phyloP scores from a whole-genome alignment of 495 filamentous ascomycete species.

The Glarea lozoyensis region DNA sequence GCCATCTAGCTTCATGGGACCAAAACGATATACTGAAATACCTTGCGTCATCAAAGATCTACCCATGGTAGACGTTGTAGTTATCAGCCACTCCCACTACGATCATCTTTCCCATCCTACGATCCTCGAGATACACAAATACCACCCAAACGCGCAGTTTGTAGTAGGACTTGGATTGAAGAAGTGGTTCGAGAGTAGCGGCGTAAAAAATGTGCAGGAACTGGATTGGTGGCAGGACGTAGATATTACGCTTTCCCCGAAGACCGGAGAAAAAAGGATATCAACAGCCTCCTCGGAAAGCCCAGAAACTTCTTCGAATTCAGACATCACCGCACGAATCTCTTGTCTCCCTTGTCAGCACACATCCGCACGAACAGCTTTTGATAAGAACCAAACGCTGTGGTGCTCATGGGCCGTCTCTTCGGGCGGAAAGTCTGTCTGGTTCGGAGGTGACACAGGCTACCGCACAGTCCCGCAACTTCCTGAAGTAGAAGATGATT shows the following conservation, averaged over 20 bases:
- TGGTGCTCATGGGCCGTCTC: conserved; percentile 83
- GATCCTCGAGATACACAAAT: conserved; percentile 58
- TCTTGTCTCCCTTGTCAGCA: conserved; percentile 85
- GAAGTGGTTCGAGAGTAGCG: conserved; percentile 64
- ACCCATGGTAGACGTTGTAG: conserved; percentile 75
- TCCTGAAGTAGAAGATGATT: conserved; percentile 57
- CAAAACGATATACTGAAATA: conserved; percentile 71
- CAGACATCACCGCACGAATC: conserved; percentile 62
- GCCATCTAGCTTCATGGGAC: conserved; percentile 62
- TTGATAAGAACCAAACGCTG: conserved; percentile 62
- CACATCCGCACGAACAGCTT: conserved; percentile 54
- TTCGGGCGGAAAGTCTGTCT: conserved; percentile 66
- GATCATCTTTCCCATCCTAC: conserved; percentile 80
- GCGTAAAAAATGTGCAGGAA: conserved; percentile 73
- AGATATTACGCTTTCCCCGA: conserved; percentile 54
- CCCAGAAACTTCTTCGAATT: conserved; percentile 5
- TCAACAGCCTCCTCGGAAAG: conserved; percentile 14
- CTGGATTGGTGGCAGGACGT: conserved; percentile 94
- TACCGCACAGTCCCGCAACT: conserved; percentile 77
- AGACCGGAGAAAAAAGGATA: conserved; percentile 24
- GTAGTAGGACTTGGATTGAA: conserved; percentile 86
- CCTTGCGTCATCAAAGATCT: conserved; percentile 76
- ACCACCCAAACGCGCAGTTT: conserved; percentile 75
- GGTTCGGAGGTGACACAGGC: conserved; percentile 71
- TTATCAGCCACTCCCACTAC: conserved; percentile 92